A percentile compares a stretch with the other conserved stretches of the same genome.
Evolutionary conservation across 345 rosid species (phyloP).

Genomic region (Heritiera littoralis): DNA sequence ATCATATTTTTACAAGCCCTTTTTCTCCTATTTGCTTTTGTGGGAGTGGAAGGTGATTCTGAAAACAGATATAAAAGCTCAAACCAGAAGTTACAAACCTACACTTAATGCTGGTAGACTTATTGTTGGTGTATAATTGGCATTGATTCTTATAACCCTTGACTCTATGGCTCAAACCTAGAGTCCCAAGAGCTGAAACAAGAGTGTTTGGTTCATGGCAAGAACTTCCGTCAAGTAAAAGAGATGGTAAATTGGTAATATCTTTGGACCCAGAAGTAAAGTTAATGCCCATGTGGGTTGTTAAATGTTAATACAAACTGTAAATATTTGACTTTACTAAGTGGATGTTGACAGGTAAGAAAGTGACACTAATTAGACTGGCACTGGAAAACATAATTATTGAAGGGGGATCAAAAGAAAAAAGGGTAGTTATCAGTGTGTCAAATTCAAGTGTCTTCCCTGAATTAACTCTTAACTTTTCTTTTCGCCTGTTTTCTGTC

Average conservation of each 20-base stretch:
- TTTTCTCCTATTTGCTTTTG: background rate
- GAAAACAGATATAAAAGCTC: conserved; percentile 1
- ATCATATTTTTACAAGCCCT: conserved; percentile 25
- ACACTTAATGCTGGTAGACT: conserved; percentile 12
- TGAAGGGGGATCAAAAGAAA: conserved; percentile 36
- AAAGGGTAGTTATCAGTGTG: conserved; percentile 39
- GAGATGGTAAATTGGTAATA: conserved; percentile 18
- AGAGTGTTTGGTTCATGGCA: conserved; percentile 17
- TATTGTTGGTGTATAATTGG: conserved; percentile 28
- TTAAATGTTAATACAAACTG: conserved; percentile 29
- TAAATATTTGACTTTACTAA: conserved; percentile 30
- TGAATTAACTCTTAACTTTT: conserved; percentile 39
- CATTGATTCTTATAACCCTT: conserved; percentile 20
- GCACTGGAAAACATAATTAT: conserved; percentile 51
- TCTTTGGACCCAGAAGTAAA: conserved; percentile 17
- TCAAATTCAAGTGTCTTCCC: conserved; percentile 39
- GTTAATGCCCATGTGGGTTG: conserved; percentile 40
- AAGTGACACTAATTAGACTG: conserved; percentile 38
- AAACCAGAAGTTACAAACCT: conserved; percentile 22
- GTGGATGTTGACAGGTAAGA: conserved; percentile 34
- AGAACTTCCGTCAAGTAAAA: conserved; percentile 18
- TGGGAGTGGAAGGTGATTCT: background rate
- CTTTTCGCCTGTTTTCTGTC: conserved; percentile 43
- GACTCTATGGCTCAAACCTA: background rate
- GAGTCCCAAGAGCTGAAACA: conserved; percentile 16